Conservation (phyloP, 768 basidiomycete species). For the Calocybe cyanea region DNA sequence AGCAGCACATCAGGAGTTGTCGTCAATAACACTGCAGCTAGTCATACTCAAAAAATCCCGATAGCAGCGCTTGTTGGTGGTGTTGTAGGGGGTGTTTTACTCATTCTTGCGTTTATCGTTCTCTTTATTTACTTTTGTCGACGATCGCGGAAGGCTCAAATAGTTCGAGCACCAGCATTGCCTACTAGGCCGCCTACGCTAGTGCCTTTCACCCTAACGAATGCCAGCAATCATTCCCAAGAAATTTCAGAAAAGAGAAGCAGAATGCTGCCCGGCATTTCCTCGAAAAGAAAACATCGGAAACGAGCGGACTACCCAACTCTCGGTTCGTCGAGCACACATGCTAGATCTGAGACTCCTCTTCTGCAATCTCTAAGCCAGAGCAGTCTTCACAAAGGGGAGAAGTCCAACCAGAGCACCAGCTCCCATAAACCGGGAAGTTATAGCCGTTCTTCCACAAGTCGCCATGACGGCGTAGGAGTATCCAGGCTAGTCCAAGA, state of each 20-base stretch:
- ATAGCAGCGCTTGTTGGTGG: slow-evolving; percentile 13
- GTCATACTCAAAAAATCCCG: neutral
- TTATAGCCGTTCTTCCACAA: neutral
- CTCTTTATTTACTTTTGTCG: slow-evolving; percentile 8
- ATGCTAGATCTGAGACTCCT: neutral
- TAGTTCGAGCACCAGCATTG: neutral
- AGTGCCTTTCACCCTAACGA: neutral
- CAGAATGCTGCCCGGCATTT: neutral
- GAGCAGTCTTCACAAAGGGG: no score
- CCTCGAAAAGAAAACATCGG: neutral
- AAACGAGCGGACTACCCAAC: neutral
- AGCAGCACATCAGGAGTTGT: neutral
- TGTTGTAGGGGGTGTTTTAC: slow-evolving; percentile 8
- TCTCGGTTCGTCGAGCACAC: neutral
- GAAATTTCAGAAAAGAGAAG: no score
- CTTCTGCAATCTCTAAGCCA: neutral
- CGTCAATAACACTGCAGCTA: neutral
- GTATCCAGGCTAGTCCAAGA: slow-evolving; percentile 7
- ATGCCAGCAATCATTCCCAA: no score
- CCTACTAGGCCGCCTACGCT: neutral
- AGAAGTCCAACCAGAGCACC: neutral
- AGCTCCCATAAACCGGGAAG: neutral
- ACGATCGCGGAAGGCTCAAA: neutral
- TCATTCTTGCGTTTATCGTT: neutral
- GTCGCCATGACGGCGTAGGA: neutral